Conservation (phyloP, 164 flowering plant species). For the Aristolochia fimbriata region DNA sequence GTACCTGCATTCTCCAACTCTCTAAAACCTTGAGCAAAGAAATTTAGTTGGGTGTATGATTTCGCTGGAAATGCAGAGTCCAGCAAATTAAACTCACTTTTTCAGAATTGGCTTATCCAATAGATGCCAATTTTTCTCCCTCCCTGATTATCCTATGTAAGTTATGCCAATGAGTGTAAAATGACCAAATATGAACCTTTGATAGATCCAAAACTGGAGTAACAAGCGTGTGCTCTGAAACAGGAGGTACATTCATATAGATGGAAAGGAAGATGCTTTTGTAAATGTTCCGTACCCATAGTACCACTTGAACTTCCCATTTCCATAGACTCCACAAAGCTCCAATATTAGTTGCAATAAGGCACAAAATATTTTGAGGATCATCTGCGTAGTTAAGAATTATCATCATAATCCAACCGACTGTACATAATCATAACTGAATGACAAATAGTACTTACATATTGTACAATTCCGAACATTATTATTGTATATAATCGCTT, state of each 20-base stretch:
- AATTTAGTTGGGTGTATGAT: no score
- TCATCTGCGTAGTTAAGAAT: constrained; percentile 50
- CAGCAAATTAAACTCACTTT: no score
- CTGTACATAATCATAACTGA: background rate
- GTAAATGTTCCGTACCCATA: constrained; percentile 53
- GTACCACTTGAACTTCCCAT: constrained; percentile 87
- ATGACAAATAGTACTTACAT: constrained; percentile 39
- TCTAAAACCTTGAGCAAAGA: no score
- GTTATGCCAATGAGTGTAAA: no score
- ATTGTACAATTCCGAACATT: constrained; percentile 82
- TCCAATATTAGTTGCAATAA: constrained; percentile 69
- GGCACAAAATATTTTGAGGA: constrained; percentile 73
- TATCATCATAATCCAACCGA: constrained; percentile 12
- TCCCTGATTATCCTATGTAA: no score
- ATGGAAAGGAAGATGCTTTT: background rate
- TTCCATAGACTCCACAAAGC: constrained; percentile 74
- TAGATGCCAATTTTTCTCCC: no score
- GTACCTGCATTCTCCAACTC: no score
- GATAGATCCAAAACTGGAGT: background rate
- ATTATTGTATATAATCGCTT: constrained; percentile 42
- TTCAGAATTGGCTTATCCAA: no score
- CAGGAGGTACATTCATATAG: no score
- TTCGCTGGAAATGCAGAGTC: no score
- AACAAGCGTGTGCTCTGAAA: background rate
- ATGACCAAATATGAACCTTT: no score